Evolutionary conservation across 495 filamentous ascomycete genomes (phyloP).

Genomic region (Trichoderma virens): DNA sequence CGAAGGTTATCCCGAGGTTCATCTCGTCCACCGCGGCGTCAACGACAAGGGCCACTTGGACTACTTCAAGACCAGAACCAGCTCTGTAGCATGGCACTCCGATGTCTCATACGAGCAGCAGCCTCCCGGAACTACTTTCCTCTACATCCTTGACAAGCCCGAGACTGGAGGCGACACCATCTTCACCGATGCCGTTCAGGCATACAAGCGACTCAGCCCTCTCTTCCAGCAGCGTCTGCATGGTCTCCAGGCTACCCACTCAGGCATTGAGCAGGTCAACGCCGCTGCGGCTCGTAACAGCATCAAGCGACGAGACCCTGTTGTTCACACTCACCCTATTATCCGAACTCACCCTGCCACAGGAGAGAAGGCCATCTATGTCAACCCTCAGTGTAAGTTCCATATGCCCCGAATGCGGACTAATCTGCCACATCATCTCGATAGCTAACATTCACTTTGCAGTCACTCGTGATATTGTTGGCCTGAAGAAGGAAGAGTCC

Average conservation of each 20-base stretch:
- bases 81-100: constrained; percentile 70
- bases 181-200: constrained; percentile 64
- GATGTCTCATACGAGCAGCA: constrained; percentile 79
- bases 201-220: constrained; percentile 69
- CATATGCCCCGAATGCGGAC: neutral
- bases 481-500: constrained; percentile 70
- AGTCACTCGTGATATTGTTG: constrained; percentile 67
- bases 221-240: constrained; percentile 65
- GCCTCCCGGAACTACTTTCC: constrained; percentile 78
- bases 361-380: constrained; percentile 78
- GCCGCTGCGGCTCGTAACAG: constrained; percentile 47
- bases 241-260: constrained; percentile 70
- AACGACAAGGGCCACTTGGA: constrained; percentile 49
- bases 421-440: neutral
- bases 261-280: constrained; percentile 63
- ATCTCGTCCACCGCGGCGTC: constrained; percentile 68
- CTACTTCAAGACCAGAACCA: constrained; percentile 57
- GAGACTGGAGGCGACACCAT: constrained; percentile 70
- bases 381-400: constrained; percentile 77
- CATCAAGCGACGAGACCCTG: constrained; percentile 62
- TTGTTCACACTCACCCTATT: constrained; percentile 63
- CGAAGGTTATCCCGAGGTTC: constrained; percentile 62
- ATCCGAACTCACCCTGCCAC: constrained; percentile 75
- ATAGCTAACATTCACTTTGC: constrained; percentile 13
- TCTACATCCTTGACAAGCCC: constrained; percentile 74